Base-by-base conservation (phyloP, 768 basidiomycete species). In the Suillus occidentalis region DNA sequence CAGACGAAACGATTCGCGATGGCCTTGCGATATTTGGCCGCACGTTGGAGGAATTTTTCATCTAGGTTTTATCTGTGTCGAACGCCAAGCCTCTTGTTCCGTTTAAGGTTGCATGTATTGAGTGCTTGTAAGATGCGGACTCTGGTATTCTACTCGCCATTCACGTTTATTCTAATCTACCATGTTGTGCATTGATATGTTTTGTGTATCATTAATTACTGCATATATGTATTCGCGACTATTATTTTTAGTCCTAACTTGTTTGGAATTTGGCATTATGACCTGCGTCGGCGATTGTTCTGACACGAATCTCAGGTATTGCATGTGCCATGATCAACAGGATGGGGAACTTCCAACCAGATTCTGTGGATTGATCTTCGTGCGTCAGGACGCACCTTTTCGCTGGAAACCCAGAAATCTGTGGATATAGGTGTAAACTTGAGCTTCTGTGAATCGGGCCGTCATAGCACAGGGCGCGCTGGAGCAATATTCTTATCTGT, bases 1-100 rank as follows among this genome's bases (percentile, higher is more conserved):
- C 82, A 25, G 79, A 83, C 64, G 78, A 81, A 42, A 77, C 74
- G 31, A 85, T 85, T 68, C 76, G 82, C 53, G 72, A 75, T 18
- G 84, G 80, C 10, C 68, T 85, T 49, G 65, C 70, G 25, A 77
- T 80, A 43, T 78, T 85, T 47, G 82, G 79, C 2, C 72, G 72
- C 47, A 69, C 73, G 34, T 65, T 83, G 4, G 69, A 70, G 58
- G 75, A 78, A 42, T 83, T 81, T 68, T 83, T 83, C 72, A 57
- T 58, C 47, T 74, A 56, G 69, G 20, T 37, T 28, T 36, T 20
- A 36, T 55, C 34, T 18, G 22, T 13, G 12, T 12, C 2, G 25
- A 42, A 42, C 8, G 22, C 14, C 25, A 20, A 42, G 25, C 9
- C 18, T 6, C 40, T 59, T 42, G 22, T 20, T 28, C 6, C 6